A percentile compares a stretch with the other conserved stretches of the same genome.
phyloP scores from a whole-genome alignment of 495 filamentous ascomycete genomes.

The Polyplosphaeria fusca region DNA sequence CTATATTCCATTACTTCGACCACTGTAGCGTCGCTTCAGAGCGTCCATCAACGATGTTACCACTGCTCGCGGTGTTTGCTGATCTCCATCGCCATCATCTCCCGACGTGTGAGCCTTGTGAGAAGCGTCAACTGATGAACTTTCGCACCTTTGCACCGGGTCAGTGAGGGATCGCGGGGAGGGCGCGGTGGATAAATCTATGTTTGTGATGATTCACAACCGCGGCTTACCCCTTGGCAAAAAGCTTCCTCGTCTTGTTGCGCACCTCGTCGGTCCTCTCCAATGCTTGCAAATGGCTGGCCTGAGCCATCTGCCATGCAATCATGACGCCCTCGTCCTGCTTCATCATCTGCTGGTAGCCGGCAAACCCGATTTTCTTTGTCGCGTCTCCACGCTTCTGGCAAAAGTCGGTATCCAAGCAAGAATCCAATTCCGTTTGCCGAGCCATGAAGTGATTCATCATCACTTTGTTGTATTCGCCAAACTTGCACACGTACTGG shows the following conservation, averaged over 20 bases:
- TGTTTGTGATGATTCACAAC: too few relatives aligned
- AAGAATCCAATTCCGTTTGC: constrained; percentile 41
- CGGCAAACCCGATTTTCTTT: constrained; percentile 48
- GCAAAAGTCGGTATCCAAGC: constrained; percentile 51
- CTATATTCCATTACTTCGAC: too few relatives aligned
- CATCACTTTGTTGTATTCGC: constrained; percentile 61
- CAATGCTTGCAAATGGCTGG: constrained; percentile 61
- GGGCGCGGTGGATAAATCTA: too few relatives aligned
- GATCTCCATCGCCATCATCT: too few relatives aligned
- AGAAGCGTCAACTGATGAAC: too few relatives aligned
- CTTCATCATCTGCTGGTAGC: constrained; percentile 60
- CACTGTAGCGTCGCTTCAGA: too few relatives aligned
- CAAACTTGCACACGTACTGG: constrained; percentile 68
- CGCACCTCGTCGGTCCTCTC: constrained; percentile 55
- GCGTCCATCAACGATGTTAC: too few relatives aligned
- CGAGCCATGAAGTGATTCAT: constrained; percentile 64
- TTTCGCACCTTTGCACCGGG: too few relatives aligned
- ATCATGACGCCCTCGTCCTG: constrained; percentile 61
- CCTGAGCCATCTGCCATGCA: constrained; percentile 63
- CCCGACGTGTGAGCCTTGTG: too few relatives aligned
- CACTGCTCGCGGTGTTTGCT: too few relatives aligned
- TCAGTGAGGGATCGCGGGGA: too few relatives aligned
- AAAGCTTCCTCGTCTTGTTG: constrained; percentile 1
- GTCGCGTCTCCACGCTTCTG: constrained; percentile 50
- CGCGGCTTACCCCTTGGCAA: neutral